Evolutionary conservation across 306 rosid species (phyloP).

Genomic region (Abrus pulchellus): DNA sequence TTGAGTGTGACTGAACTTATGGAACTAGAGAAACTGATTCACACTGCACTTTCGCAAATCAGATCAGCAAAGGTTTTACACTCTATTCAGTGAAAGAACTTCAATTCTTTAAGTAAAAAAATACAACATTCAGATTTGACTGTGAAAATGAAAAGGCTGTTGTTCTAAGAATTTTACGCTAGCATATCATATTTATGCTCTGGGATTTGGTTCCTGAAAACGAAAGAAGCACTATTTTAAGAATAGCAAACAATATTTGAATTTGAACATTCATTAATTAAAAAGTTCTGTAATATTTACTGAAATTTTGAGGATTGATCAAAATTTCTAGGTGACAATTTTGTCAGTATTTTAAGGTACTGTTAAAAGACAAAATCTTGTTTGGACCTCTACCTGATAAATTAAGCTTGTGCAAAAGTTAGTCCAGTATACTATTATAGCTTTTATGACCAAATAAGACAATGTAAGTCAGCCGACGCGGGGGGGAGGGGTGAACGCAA

Average conservation of each 20-base stretch:
- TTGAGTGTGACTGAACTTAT: conserved; percentile 24
- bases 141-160: not conserved
- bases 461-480: too few species aligned
- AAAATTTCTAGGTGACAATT: too few species aligned
- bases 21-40: conserved; percentile 36
- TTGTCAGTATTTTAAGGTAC: too few species aligned
- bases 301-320: not conserved
- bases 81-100: conserved; percentile 7
- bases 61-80: conserved; percentile 37
- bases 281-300: not conserved
- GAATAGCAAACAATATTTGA: not conserved
- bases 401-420: too few species aligned
- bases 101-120: conserved; percentile 3
- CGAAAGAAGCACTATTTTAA: not conserved
- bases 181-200: not conserved
- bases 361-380: too few species aligned
- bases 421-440: not conserved
- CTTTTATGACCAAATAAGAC: not conserved
- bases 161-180: not conserved
- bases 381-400: too few species aligned
- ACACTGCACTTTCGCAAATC: conserved; percentile 19
- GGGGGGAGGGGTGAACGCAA: not conserved
- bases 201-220: not conserved
- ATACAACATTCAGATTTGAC: not conserved
- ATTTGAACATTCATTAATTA: not conserved